Conservation (phyloP, 2,329 filamentous ascomycete species). For the Pestalotiopsis sp. region DNA sequence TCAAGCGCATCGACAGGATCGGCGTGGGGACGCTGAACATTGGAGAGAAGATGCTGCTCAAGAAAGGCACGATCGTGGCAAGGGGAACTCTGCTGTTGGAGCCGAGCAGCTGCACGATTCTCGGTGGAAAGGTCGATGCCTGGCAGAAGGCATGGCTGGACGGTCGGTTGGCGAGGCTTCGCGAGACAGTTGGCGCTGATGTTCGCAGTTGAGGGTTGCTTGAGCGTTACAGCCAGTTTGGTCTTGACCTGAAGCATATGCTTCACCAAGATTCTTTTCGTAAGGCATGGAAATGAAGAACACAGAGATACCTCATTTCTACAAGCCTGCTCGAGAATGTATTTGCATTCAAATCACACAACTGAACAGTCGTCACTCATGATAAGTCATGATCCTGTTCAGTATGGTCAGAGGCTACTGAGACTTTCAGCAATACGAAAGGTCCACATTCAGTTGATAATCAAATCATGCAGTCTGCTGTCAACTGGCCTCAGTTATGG, state of each 20-base stretch:
- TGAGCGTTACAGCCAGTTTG: neutral
- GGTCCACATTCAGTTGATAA: too few relatives aligned
- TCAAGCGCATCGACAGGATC: slow-evolving; percentile 67
- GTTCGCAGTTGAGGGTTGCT: slow-evolving; percentile 8
- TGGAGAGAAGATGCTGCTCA: slow-evolving; percentile 80
- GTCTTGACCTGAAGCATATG: neutral
- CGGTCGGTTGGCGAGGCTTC: slow-evolving; percentile 70
- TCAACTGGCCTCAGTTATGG: too few relatives aligned
- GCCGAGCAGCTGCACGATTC: slow-evolving; percentile 64
- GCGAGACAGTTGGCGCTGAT: slow-evolving; percentile 55
- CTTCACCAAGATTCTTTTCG: neutral
- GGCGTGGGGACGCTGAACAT: slow-evolving; percentile 68
- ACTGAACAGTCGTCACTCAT: too few relatives aligned
- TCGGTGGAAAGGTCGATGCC: slow-evolving; percentile 87
- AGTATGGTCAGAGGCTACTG: too few relatives aligned
- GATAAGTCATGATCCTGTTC: too few relatives aligned
- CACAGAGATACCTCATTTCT: too few relatives aligned
- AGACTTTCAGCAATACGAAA: too few relatives aligned
- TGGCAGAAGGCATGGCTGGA: slow-evolving; percentile 80
- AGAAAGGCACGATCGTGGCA: slow-evolving; percentile 65
- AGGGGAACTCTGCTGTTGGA: slow-evolving; percentile 81
- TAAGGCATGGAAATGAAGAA: neutral
- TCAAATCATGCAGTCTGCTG: too few relatives aligned
- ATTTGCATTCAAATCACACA: too few relatives aligned
- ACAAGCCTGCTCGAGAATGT: too few relatives aligned